A percentile compares a stretch with the other conserved stretches of the same genome.
Evolutionary conservation across 495 filamentous ascomycete species (phyloP).

Genomic region (Massariosphaeria phaeospora): DNA sequence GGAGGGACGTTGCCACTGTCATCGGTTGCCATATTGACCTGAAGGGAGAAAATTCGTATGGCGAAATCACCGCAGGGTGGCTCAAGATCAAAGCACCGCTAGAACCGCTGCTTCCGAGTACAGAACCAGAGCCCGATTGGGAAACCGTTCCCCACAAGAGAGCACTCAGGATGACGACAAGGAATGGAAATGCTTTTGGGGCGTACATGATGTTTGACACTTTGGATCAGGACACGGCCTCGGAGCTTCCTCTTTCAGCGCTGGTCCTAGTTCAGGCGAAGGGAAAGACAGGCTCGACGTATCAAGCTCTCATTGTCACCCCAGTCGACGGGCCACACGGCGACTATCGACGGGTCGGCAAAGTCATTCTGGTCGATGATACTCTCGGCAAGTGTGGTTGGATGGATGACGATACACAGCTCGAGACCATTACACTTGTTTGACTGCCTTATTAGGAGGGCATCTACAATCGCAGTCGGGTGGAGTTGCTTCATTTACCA

Average conservation of each 20-base stretch:
- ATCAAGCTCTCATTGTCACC: conserved; percentile 11
- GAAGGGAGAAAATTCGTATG: conserved; percentile 15
- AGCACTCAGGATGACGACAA: conserved; percentile 20
- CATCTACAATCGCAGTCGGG: neutral
- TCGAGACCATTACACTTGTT: neutral
- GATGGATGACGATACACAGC: neutral
- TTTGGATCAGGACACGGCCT: neutral
- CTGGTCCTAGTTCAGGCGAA: neutral
- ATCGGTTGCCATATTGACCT: conserved; percentile 9
- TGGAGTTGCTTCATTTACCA: neutral
- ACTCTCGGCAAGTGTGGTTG: conserved; percentile 1
- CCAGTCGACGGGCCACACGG: neutral
- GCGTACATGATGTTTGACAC: conserved; percentile 9
- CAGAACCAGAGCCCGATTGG: conserved; percentile 1
- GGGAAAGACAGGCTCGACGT: neutral
- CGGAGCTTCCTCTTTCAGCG: conserved; percentile 1
- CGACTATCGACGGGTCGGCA: conserved; percentile 8
- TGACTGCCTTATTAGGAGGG: neutral
- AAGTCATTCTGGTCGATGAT: neutral
- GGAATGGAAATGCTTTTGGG: neutral
- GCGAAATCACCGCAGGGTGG: conserved; percentile 12
- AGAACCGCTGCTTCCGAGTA: conserved; percentile 1
- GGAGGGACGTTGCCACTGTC: conserved; percentile 8
- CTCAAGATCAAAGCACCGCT: conserved; percentile 11
- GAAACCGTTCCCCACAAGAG: conserved; percentile 9